A percentile compares a stretch with the other conserved stretches of the same genome.
phyloP scores from a whole-genome alignment of 805 yeast genomes.

The Huiozyma naganishii region DNA sequence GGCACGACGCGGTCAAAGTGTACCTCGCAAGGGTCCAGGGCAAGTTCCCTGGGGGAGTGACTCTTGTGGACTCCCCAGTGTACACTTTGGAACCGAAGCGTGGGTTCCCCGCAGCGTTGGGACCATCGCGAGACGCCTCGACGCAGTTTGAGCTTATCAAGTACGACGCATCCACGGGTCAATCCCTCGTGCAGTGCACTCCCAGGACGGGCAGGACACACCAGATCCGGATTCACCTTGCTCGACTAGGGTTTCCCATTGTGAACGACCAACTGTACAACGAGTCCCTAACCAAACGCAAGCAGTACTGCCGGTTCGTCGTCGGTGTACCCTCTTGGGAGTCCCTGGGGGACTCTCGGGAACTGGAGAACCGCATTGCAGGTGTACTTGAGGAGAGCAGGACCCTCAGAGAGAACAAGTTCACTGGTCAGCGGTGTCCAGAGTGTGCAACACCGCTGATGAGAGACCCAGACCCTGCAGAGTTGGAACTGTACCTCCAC shows the following conservation, averaged over 20 bases:
- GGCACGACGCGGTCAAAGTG: constrained; percentile 58
- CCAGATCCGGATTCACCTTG: constrained; percentile 87
- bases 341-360: constrained; percentile 1
- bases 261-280: constrained; percentile 74
- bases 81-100: constrained; percentile 60
- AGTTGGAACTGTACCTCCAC: constrained; percentile 24
- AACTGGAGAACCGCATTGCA: constrained; percentile 8
- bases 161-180: constrained; percentile 39
- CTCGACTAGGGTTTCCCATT: constrained; percentile 75
- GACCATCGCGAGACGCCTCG: constrained; percentile 46
- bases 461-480: constrained; percentile 17
- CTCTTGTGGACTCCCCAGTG: constrained; percentile 35
- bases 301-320: constrained; percentile 17
- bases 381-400: constrained; percentile 17
- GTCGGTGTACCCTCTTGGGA: constrained; percentile 13
- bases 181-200: constrained; percentile 60
- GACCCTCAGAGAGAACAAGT: constrained; percentile 28
- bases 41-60: constrained; percentile 45
- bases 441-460: constrained; percentile 20
- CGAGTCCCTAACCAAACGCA: constrained; percentile 13
- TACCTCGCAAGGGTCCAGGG: constrained; percentile 85
- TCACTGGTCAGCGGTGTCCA: constrained; percentile 15
- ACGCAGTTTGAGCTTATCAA: constrained; percentile 57
- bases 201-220: constrained; percentile 95
- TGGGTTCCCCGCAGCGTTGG: constrained; percentile 40